Percentiles rank a stretch among this genome's conserved stretches.
Conservation (phyloP, 768 basidiomycete genomes). For the Amanita molliuscula region DNA sequence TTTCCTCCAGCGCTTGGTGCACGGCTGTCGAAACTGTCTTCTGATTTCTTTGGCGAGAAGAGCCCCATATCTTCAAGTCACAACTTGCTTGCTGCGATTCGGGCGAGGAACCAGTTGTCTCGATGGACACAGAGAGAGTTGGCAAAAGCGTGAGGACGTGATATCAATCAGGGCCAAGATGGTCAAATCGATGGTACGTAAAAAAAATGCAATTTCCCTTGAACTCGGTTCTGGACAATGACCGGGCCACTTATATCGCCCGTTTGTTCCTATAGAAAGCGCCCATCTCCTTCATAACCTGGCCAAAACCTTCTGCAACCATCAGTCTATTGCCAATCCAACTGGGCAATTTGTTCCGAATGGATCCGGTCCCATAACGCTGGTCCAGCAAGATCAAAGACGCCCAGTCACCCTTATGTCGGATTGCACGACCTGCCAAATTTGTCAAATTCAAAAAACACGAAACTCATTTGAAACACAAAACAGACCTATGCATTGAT, state of each 20-base stretch:
- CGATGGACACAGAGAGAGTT: neutral
- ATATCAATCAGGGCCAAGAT: neutral
- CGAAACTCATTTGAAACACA: neutral
- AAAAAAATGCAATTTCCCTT: neutral
- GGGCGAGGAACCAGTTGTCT: too few relatives aligned
- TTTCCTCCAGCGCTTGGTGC: constrained; percentile 13
- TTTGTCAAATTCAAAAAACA: neutral
- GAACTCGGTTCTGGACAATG: neutral
- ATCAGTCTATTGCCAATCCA: constrained; percentile 72
- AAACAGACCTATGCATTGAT: constrained; percentile 86
- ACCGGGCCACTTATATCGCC: constrained; percentile 1
- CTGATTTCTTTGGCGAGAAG: constrained; percentile 39
- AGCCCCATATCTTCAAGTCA: constrained; percentile 37
- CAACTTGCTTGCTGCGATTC: neutral
- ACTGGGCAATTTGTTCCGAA: constrained; percentile 73
- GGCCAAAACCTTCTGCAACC: constrained; percentile 58
- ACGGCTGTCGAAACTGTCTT: constrained; percentile 27
- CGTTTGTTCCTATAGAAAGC: constrained; percentile 59
- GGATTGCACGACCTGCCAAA: constrained; percentile 75
- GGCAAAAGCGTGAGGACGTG: constrained; percentile 1
- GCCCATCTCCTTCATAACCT: constrained; percentile 56
- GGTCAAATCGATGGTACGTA: neutral
- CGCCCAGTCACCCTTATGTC: constrained; percentile 88
- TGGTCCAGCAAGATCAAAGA: constrained; percentile 79
- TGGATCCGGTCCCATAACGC: constrained; percentile 61